A percentile compares a stretch with the other conserved stretches of the same genome.
Evolutionary conservation across 805 yeast species (phyloP).

Genomic region (Candida endomychidarum): DNA sequence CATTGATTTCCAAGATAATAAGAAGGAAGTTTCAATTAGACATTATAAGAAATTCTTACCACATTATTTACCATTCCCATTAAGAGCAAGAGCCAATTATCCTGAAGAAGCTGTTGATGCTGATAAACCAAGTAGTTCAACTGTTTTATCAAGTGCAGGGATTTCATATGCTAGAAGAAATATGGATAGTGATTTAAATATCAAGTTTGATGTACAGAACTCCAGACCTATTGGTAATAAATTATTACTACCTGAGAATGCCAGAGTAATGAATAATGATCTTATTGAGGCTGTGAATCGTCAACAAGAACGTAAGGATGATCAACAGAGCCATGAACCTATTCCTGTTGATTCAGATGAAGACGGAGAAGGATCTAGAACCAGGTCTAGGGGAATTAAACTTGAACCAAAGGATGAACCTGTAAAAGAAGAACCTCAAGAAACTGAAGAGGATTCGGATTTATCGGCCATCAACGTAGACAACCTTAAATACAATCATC

Average conservation of each 20-base stretch:
- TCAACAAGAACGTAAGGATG: conserved; percentile 2
- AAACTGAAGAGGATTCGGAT: conserved; percentile 8
- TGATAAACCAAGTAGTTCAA: conserved; percentile 14
- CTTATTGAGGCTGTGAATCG: too few relatives aligned
- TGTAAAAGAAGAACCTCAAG: conserved; percentile 3
- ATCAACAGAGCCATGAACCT: too few relatives aligned
- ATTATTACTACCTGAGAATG: conserved; percentile 26
- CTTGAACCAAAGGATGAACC: conserved; percentile 4
- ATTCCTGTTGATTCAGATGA: too few relatives aligned
- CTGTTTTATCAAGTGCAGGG: conserved; percentile 13
- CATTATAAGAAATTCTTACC: conserved; percentile 23
- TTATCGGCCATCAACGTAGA: conserved; percentile 13
- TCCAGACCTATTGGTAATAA: conserved; percentile 24
- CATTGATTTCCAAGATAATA: conserved; percentile 1
- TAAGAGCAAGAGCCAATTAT: conserved; percentile 10
- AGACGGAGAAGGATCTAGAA: too few relatives aligned
- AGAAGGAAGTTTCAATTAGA: background rate
- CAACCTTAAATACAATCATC: conserved; percentile 12
- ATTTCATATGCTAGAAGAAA: conserved; percentile 25
- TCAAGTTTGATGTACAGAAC: conserved; percentile 34
- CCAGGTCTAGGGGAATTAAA: too few relatives aligned
- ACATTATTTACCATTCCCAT: conserved; percentile 33
- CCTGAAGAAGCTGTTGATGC: conserved; percentile 16
- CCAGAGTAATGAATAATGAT: conserved; percentile 20
- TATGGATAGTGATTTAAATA: conserved; percentile 28